Conservation (phyloP, 2,329 filamentous ascomycete genomes). For the Colletotrichum somersetense region DNA sequence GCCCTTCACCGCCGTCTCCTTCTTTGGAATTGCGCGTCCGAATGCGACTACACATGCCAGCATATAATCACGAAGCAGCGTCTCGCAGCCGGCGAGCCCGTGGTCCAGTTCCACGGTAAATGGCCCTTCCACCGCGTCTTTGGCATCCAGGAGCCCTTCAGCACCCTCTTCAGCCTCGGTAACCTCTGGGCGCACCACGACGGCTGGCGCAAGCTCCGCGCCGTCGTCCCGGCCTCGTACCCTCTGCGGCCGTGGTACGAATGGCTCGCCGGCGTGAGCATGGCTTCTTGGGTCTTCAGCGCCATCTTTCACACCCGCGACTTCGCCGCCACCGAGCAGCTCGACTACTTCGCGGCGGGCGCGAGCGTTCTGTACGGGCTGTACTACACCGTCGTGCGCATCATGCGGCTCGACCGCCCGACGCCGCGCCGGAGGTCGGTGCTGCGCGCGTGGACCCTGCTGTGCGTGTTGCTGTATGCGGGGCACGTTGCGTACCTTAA, state of each 20-base stretch:
- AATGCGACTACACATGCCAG: conserved; percentile 99
- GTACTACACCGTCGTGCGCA: conserved; percentile 84
- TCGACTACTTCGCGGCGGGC: conserved; percentile 96
- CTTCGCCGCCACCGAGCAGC: conserved; percentile 86
- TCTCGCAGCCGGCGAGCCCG: conserved; percentile 71
- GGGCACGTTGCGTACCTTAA: conserved; percentile 87
- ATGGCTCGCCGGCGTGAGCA: conserved; percentile 82
- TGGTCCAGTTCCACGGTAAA: conserved; percentile 98
- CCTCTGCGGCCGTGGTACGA: conserved; percentile 85
- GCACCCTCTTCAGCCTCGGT: conserved; percentile 90
- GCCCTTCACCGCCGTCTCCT: conserved; percentile 88
- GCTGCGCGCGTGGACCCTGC: conserved; percentile 79
- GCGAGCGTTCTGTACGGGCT: conserved; percentile 91
- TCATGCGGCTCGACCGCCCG: conserved; percentile 82
- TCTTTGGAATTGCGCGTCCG: conserved; percentile 90
- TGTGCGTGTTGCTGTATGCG: conserved; percentile 79
- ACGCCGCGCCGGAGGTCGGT: conserved; percentile 60
- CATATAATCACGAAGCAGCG: conserved; percentile 86
- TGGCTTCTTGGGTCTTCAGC: conserved; percentile 88
- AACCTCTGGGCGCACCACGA: conserved; percentile 89
- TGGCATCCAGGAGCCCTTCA: conserved; percentile 95
- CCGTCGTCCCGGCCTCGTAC: conserved; percentile 79
- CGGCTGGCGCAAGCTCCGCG: conserved; percentile 79
- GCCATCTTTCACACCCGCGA: conserved; percentile 94
- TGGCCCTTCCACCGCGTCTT: conserved; percentile 95